These are phyloP conservation scores for Ascocoryne sarcoides DNA, from an alignment of 2,329 filamentous ascomycete species.

Conservation along the genomic window DNA sequence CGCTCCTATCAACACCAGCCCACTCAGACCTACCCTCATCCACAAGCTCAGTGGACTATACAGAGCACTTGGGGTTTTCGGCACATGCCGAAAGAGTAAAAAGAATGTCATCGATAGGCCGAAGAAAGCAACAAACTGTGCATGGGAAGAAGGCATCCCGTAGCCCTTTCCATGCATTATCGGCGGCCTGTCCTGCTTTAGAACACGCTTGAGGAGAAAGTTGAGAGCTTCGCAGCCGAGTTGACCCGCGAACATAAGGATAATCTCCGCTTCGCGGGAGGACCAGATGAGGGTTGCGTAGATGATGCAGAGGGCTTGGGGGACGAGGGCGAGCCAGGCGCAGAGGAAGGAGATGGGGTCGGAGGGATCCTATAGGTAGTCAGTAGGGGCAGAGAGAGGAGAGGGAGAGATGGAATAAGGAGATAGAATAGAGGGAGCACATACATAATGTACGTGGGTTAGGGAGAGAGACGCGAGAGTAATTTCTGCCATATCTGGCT, in stretches of 20 bases:
- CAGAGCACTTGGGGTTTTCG: constrained; percentile 33
- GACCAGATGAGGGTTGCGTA: constrained; percentile 89
- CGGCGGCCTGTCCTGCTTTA: constrained; percentile 82
- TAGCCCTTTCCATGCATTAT: constrained; percentile 86
- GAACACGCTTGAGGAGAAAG: constrained; percentile 77
- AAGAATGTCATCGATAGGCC: constrained; percentile 77
- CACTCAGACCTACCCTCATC: constrained; percentile 47
- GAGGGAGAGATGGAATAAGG: constrained; percentile 6
- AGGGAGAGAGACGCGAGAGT: constrained; percentile 78
- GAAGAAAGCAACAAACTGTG: constrained; percentile 92
- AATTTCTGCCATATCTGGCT: constrained; percentile 30
- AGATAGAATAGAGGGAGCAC: constrained; percentile 25
- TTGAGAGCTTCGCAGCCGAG: constrained; percentile 87
- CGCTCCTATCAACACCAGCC: constrained; percentile 52
- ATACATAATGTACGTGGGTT: constrained; percentile 92
- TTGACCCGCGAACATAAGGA: constrained; percentile 86
- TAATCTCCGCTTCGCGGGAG: constrained; percentile 80
- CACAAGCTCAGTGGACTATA: constrained; percentile 49
- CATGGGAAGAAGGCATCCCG: constrained; percentile 93
- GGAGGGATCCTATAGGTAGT: constrained; percentile 59
- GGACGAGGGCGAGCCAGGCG: constrained; percentile 88
- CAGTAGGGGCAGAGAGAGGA: background rate
- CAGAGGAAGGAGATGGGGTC: constrained; percentile 80
- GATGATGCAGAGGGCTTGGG: constrained; percentile 81
- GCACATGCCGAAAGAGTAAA: constrained; percentile 69